phyloP scores from a whole-genome alignment of 202 grass and related monocot genomes.

The Panicum hallii region DNA sequence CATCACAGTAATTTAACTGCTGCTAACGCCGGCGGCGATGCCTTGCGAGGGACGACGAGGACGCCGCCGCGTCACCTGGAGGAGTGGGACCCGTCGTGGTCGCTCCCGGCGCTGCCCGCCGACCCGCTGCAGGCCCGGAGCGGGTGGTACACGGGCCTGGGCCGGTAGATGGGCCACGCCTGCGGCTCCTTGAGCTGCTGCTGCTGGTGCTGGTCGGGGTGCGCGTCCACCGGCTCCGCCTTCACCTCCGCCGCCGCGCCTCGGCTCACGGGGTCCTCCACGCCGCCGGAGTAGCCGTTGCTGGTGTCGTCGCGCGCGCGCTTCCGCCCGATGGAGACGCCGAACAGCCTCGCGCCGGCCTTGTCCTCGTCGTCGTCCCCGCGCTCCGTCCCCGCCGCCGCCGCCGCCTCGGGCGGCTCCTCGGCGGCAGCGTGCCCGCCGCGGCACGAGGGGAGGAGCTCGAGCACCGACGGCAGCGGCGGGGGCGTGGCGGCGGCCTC shows the following conservation, averaged over 20 bases:
- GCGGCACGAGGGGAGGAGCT: constrained; percentile 61
- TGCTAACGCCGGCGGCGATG: background rate
- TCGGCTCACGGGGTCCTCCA: background rate
- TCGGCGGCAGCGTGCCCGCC: background rate
- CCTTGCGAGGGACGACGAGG: no score
- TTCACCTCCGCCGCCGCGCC: constrained; percentile 48
- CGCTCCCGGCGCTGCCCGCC: constrained; percentile 28
- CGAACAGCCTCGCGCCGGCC: constrained; percentile 64
- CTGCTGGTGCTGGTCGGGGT: background rate
- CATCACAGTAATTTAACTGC: background rate
- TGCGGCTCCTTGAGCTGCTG: background rate
- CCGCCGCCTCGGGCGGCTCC: background rate
- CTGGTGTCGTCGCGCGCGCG: constrained; percentile 45
- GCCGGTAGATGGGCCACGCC: constrained; percentile 68
- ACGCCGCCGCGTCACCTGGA: constrained; percentile 37
- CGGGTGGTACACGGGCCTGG: constrained; percentile 59
- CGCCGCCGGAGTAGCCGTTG: constrained; percentile 36
- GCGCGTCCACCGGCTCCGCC: constrained; percentile 51
- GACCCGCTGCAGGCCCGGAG: constrained; percentile 45
- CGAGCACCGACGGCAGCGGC: constrained; percentile 38
- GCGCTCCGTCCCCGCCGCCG: background rate
- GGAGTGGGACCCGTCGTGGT: constrained; percentile 47
- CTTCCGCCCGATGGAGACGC: constrained; percentile 78
- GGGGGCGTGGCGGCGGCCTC: constrained; percentile 24
- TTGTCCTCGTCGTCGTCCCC: constrained; percentile 43